Conservation (phyloP, 2,329 filamentous ascomycete species). For the Ceratocystis lukuohia region DNA sequence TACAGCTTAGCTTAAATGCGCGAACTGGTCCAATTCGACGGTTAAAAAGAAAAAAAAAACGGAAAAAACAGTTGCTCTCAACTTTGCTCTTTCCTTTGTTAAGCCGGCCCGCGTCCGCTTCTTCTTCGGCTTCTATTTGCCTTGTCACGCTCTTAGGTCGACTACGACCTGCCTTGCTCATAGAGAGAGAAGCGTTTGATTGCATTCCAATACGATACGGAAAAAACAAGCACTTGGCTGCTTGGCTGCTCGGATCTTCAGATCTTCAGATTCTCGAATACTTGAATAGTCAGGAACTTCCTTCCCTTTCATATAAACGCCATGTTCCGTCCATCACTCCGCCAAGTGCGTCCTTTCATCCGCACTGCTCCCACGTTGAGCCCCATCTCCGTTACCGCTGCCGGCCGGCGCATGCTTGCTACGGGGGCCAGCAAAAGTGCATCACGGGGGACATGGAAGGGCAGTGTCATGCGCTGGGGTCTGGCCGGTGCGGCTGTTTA, state of each 20-base stretch:
- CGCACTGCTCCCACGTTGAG: neutral
- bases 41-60: too few species aligned
- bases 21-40: too few species aligned
- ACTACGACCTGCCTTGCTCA: too few species aligned
- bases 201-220: too few species aligned
- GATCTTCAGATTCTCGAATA: too few species aligned
- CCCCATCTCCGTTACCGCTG: neutral
- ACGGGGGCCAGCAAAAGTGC: constrained; percentile 40
- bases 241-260: too few species aligned
- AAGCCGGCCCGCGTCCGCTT: neutral
- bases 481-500: constrained; percentile 67
- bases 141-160: too few species aligned
- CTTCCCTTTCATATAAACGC: neutral
- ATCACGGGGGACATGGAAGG: constrained; percentile 70
- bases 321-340: constrained; percentile 20
- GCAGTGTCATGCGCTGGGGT: constrained; percentile 57
- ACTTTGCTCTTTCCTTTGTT: too few species aligned
- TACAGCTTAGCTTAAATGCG: too few species aligned
- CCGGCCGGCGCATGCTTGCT: constrained; percentile 33
- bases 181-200: too few species aligned
- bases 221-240: too few species aligned
- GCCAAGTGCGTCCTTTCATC: constrained; percentile 17
- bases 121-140: neutral
- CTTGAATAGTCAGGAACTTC: neutral
- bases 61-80: too few species aligned